Percentiles rank a stretch among this genome's conserved stretches.
Evolutionary conservation across 148 eudicot species (phyloP).

Genomic region (Rhododendron griersonianum): DNA sequence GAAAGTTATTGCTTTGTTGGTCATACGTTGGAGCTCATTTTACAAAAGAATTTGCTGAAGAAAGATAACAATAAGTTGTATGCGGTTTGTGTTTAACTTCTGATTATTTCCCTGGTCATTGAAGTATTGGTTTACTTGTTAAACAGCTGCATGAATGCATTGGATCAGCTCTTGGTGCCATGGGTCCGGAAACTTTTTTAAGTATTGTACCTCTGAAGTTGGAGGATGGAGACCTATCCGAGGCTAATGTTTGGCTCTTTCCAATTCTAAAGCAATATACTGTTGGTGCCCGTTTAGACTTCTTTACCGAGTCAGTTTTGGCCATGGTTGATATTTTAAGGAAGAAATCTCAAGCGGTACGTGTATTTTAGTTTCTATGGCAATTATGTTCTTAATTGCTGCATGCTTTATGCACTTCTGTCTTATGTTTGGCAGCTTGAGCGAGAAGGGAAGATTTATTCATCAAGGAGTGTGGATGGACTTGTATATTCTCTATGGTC

Average conservation of each 20-base stretch:
- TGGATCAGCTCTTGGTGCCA: slow-evolving; percentile 83
- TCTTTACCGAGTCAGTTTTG: slow-evolving; percentile 64
- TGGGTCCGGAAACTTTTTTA: slow-evolving; percentile 91
- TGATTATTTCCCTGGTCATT: background rate
- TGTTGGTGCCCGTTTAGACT: slow-evolving; percentile 70
- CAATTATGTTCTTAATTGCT: background rate
- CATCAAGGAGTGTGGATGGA: slow-evolving; percentile 71
- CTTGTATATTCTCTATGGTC: slow-evolving; percentile 83
- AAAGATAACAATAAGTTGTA: background rate
- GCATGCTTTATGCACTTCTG: background rate
- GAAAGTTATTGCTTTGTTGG: slow-evolving; percentile 6
- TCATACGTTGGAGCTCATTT: background rate
- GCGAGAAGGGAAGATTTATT: slow-evolving; percentile 56
- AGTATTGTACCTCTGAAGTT: slow-evolving; percentile 70
- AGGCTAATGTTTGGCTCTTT: slow-evolving; percentile 80
- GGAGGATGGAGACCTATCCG: slow-evolving; percentile 56
- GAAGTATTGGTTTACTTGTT: slow-evolving; percentile 12
- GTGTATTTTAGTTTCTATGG: background rate
- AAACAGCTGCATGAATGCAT: slow-evolving; percentile 84
- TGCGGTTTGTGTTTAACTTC: background rate
- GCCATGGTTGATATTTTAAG: slow-evolving; percentile 42
- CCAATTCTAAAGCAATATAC: slow-evolving; percentile 80
- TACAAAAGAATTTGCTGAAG: background rate
- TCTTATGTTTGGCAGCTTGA: slow-evolving; percentile 55
- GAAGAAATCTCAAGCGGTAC: slow-evolving; percentile 66